phyloP scores from a whole-genome alignment of 2,329 filamentous ascomycete species.

The Amphichorda felina region DNA sequence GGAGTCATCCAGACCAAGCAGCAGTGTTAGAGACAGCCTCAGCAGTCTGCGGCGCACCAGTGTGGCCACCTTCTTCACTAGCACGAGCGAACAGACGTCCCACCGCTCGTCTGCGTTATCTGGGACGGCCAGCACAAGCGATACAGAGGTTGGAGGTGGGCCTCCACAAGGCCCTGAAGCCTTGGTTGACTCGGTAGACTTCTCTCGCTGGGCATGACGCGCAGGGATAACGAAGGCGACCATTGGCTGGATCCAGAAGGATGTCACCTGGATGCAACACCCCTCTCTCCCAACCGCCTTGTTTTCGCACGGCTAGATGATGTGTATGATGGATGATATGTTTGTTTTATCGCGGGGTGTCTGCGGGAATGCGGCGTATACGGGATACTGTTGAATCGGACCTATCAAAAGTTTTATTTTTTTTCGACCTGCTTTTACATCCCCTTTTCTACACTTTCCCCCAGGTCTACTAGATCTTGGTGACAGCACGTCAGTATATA shows the following conservation, averaged over 20 bases:
- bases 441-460: too few species aligned
- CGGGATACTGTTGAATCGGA: too few species aligned
- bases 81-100: slow-evolving; percentile 41
- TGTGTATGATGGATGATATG: not conserved
- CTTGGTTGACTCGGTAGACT: slow-evolving; percentile 34
- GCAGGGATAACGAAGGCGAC: not conserved
- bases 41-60: slow-evolving; percentile 50
- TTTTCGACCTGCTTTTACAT: too few species aligned
- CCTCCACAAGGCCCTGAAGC: slow-evolving; percentile 14
- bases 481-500: too few species aligned
- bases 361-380: too few species aligned
- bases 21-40: slow-evolving; percentile 47
- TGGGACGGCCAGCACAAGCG: slow-evolving; percentile 40
- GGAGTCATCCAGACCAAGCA: slow-evolving; percentile 25
- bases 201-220: slow-evolving; percentile 33
- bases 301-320: slow-evolving; percentile 1
- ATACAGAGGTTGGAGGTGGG: slow-evolving; percentile 32
- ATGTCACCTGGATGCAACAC: too few species aligned
- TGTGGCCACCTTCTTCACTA: slow-evolving; percentile 52
- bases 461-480: too few species aligned
- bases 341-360: too few species aligned
- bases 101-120: slow-evolving; percentile 46
- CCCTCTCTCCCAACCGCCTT: too few species aligned
- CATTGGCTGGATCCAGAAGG: too few species aligned
- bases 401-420: too few species aligned